phyloP scores from a whole-genome alignment of 2,329 filamentous ascomycete species.

The Neopestalotiopsis clavispora region DNA sequence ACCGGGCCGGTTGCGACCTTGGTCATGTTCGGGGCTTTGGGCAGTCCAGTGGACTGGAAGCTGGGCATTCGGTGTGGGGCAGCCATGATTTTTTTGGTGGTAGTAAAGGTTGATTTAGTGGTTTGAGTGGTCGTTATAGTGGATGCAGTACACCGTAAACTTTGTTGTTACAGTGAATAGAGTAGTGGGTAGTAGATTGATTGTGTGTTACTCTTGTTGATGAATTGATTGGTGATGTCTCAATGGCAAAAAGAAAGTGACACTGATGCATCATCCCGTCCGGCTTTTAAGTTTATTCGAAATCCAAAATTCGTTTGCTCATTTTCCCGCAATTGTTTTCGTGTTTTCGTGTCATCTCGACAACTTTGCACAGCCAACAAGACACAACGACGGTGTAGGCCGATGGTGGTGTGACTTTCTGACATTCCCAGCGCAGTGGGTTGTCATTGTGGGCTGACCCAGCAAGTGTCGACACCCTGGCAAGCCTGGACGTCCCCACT shows the following conservation, averaged over 20 bases:
- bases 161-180: background rate
- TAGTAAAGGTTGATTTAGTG: background rate
- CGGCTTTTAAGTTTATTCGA: background rate
- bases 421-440: slow-evolving; percentile 4
- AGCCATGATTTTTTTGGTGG: slow-evolving; percentile 7
- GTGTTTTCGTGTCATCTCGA: slow-evolving; percentile 1
- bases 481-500: background rate
- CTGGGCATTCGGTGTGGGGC: slow-evolving; percentile 13
- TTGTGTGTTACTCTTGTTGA: slow-evolving; percentile 2
- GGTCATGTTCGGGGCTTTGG: slow-evolving; percentile 3
- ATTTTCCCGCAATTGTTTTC: background rate
- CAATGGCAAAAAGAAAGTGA: background rate
- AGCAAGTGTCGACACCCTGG: background rate
- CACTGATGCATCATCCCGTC: slow-evolving; percentile 4
- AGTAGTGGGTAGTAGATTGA: background rate
- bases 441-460: slow-evolving; percentile 13
- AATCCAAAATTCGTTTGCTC: background rate
- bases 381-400: slow-evolving; percentile 6
- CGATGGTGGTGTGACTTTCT: slow-evolving; percentile 15
- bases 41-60: slow-evolving; percentile 3
- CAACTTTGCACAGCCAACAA: background rate
- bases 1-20: slow-evolving; percentile 3
- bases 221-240: background rate
- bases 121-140: background rate
- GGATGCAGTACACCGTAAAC: background rate